Conservation (phyloP, 2,329 filamentous ascomycete species). For the Corniculantispora saksenae region DNA sequence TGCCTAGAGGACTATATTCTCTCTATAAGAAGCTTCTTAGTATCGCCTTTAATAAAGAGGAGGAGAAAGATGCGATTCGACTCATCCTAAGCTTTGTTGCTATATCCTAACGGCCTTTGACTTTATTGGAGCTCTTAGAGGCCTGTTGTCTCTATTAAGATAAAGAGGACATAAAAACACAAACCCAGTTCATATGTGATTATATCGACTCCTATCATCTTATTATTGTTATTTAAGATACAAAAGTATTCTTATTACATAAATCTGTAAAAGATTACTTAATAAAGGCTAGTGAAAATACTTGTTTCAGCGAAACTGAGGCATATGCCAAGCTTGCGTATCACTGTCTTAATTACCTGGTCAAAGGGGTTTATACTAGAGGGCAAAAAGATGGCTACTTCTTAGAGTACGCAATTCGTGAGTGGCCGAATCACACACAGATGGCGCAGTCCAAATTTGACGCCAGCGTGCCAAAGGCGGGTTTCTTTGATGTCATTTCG, state of each 20-base stretch:
- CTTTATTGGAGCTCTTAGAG: constrained; percentile 20
- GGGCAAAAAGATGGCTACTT: neutral
- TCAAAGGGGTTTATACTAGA: neutral
- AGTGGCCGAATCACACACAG: constrained; percentile 17
- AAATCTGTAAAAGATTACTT: constrained; percentile 25
- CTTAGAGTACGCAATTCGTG: constrained; percentile 1
- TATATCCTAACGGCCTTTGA: constrained; percentile 17
- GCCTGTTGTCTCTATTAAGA: constrained; percentile 20
- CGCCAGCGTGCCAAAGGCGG: neutral
- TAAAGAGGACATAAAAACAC: constrained; percentile 18
- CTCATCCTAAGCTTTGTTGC: constrained; percentile 20
- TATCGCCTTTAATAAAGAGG: constrained; percentile 7
- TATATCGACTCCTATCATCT: constrained; percentile 22
- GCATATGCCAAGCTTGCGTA: neutral
- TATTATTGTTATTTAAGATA: constrained; percentile 22
- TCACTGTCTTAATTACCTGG: neutral
- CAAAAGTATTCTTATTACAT: constrained; percentile 22
- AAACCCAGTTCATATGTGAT: constrained; percentile 21
- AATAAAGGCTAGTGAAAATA: neutral
- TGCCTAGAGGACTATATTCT: constrained; percentile 25
- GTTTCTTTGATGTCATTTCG: constrained; percentile 16
- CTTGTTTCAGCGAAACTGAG: neutral
- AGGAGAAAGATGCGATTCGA: neutral
- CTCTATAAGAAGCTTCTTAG: constrained; percentile 23
- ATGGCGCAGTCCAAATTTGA: constrained; percentile 15